Evolutionary conservation across 1,139 yeast species (phyloP).

Genomic region (Chernovozyma sophiae-reginae): DNA sequence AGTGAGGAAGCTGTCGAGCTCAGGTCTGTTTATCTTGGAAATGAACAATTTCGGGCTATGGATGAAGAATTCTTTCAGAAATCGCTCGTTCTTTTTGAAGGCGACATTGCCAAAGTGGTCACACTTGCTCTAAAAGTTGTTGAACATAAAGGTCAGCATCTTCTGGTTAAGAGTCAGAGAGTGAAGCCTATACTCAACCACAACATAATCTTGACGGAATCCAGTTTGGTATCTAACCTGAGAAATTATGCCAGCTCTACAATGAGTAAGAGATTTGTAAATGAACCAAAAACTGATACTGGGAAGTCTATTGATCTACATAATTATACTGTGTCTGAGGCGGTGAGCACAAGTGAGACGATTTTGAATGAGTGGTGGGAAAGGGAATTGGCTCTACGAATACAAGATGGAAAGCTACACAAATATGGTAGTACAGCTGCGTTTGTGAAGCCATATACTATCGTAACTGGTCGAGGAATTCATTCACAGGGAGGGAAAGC

Average conservation of each 20-base stretch:
- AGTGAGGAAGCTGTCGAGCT: slow-evolving; percentile 17
- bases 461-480: slow-evolving; percentile 61
- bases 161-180: neutral
- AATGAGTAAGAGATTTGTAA: neutral
- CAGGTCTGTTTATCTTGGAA: slow-evolving; percentile 15
- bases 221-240: neutral
- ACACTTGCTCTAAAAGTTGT: slow-evolving; percentile 23
- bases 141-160: slow-evolving; percentile 12
- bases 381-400: slow-evolving; percentile 39
- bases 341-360: slow-evolving; percentile 28
- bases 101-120: slow-evolving; percentile 31
- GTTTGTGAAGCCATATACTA: slow-evolving; percentile 32
- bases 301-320: slow-evolving; percentile 47
- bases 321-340: slow-evolving; percentile 40
- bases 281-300: slow-evolving; percentile 1
- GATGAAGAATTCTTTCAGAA: slow-evolving; percentile 29
- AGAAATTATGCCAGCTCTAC: neutral
- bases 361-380: slow-evolving; percentile 53
- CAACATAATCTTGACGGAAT: neutral
- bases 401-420: slow-evolving; percentile 31
- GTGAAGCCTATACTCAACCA: neutral
- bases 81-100: slow-evolving; percentile 36
- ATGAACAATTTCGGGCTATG: slow-evolving; percentile 19
- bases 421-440: slow-evolving; percentile 25
- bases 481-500: slow-evolving; percentile 55